These are phyloP conservation scores for Strobilomyces dryophilus DNA, from an alignment of 768 basidiomycete genomes.

Conservation along the genomic window DNA sequence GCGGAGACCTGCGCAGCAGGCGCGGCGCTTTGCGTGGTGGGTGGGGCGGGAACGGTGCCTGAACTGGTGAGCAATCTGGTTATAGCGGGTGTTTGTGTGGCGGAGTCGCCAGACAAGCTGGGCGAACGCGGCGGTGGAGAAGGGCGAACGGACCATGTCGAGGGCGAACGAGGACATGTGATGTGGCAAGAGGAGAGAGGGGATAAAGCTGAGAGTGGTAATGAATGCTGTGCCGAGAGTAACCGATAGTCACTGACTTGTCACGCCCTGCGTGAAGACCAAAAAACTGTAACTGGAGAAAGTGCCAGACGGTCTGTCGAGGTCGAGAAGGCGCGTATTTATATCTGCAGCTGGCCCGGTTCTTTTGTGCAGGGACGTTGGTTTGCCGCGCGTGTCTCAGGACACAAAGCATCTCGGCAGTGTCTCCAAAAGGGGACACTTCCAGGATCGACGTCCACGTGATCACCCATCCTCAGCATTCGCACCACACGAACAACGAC, in stretches of 20 bases:
- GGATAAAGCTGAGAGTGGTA: not conserved
- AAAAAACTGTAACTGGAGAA: not conserved
- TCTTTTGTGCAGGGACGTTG: not conserved
- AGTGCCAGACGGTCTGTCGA: slow-evolving; percentile 6
- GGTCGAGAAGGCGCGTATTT: slow-evolving; percentile 3
- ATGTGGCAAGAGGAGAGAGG: not conserved
- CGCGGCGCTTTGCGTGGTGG: slow-evolving; percentile 45
- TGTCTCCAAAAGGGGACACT: not conserved
- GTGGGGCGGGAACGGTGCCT: slow-evolving; percentile 38
- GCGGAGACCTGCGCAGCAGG: slow-evolving; percentile 38
- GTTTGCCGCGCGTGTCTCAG: slow-evolving; percentile 7
- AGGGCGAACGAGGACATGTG: slow-evolving; percentile 6
- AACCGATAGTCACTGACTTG: not conserved
- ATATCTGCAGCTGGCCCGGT: slow-evolving; percentile 7
- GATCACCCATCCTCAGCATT: no score
- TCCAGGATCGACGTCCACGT: slow-evolving; percentile 14
- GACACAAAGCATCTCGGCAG: slow-evolving; percentile 12
- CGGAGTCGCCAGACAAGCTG: slow-evolving; percentile 42
- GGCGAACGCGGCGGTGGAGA: slow-evolving; percentile 27
- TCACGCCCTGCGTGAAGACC: slow-evolving; percentile 14
- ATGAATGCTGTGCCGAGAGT: slow-evolving; percentile 8
- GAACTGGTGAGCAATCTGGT: slow-evolving; percentile 35
- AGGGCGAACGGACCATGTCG: slow-evolving; percentile 23
- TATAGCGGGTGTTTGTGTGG: slow-evolving; percentile 41
- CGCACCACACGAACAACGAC: no score